phyloP scores from a whole-genome alignment of 2,329 filamentous ascomycete species.

The Paecilomyces sp. region DNA sequence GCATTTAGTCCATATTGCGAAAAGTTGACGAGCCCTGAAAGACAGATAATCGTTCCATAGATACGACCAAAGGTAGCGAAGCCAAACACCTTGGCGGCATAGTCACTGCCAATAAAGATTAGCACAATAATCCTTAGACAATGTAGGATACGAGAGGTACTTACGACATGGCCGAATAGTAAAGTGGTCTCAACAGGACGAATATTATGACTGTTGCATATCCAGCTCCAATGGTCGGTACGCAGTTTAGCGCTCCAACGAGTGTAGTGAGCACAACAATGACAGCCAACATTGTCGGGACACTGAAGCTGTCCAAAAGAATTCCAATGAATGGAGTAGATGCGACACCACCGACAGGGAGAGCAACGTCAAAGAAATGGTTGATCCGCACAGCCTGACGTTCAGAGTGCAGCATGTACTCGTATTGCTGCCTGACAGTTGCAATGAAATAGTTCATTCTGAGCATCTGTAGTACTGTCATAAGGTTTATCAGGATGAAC shows the following conservation, averaged over 20 bases:
- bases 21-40: slow-evolving; percentile 78
- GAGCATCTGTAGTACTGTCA: slow-evolving; percentile 67
- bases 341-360: slow-evolving; percentile 73
- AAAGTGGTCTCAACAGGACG: slow-evolving; percentile 78
- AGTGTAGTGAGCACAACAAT: slow-evolving; percentile 66
- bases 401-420: slow-evolving; percentile 61
- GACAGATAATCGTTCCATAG: slow-evolving; percentile 82
- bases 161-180: slow-evolving; percentile 78
- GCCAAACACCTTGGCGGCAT: slow-evolving; percentile 84
- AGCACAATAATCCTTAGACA: background rate
- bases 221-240: slow-evolving; percentile 56
- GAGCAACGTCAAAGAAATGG: slow-evolving; percentile 72
- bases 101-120: slow-evolving; percentile 50
- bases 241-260: slow-evolving; percentile 69
- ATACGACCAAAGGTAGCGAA: slow-evolving; percentile 88
- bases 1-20: slow-evolving; percentile 72
- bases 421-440: slow-evolving; percentile 74
- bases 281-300: slow-evolving; percentile 59
- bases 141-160: slow-evolving; percentile 12
- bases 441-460: slow-evolving; percentile 86
- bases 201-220: slow-evolving; percentile 79
- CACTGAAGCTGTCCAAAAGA: slow-evolving; percentile 70
- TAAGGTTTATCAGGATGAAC: slow-evolving; percentile 75
- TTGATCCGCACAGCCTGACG: slow-evolving; percentile 63
- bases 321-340: slow-evolving; percentile 79